A percentile compares a stretch with the other conserved stretches of the same genome.
Conservation (phyloP, 2,329 filamentous ascomycete species). For the Gremmenia infestans region DNA sequence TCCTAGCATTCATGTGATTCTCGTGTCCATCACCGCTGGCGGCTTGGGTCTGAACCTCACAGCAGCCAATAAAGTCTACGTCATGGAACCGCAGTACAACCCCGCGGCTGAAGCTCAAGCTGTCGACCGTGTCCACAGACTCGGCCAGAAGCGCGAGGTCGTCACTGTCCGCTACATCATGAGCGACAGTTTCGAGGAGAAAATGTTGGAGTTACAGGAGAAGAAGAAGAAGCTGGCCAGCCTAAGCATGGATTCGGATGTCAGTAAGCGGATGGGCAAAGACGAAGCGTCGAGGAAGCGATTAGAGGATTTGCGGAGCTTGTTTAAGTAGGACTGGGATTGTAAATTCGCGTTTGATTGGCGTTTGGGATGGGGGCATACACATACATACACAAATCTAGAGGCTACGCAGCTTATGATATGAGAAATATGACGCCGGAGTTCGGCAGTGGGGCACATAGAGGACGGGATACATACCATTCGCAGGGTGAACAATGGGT, state of each 20-base stretch:
- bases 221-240: conserved; percentile 92
- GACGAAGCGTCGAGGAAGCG: conserved; percentile 32
- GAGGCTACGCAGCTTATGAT: background rate
- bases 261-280: conserved; percentile 28
- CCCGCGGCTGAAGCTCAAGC: conserved; percentile 93
- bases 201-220: conserved; percentile 81
- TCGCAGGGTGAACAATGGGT: background rate
- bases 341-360: background rate
- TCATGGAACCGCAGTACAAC: conserved; percentile 99
- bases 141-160: conserved; percentile 86
- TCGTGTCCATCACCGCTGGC: conserved; percentile 89
- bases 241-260: conserved; percentile 67
- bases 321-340: conserved; percentile 40
- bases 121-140: conserved; percentile 83
- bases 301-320: conserved; percentile 53
- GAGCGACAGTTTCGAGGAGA: conserved; percentile 86
- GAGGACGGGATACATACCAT: background rate
- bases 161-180: conserved; percentile 88
- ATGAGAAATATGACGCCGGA: background rate
- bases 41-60: conserved; percentile 90
- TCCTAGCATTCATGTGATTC: conserved; percentile 66
- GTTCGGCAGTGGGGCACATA: background rate
- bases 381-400: background rate
- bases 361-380: background rate
- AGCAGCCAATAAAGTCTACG: conserved; percentile 78